These are phyloP conservation scores for Pichia occidentalis DNA, from an alignment of 805 yeast species.

Conservation along the genomic window DNA sequence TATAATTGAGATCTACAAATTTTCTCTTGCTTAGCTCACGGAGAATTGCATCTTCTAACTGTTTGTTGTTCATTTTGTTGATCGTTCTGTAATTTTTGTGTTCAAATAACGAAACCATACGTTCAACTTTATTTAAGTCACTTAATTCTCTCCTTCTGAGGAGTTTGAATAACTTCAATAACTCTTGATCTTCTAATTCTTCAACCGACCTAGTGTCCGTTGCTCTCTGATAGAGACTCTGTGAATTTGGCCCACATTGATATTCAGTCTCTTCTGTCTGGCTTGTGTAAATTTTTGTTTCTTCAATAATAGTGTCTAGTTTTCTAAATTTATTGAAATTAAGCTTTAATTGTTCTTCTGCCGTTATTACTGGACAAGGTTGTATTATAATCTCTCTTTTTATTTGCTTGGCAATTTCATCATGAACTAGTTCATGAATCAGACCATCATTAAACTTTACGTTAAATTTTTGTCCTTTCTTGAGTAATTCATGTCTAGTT, in stretches of 20 bases:
- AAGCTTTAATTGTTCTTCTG: constrained; percentile 11
- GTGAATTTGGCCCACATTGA: background rate
- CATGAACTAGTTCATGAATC: constrained; percentile 7
- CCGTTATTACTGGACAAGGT: constrained; percentile 1
- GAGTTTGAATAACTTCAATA: background rate
- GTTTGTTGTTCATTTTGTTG: constrained; percentile 8
- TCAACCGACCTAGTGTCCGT: constrained; percentile 8
- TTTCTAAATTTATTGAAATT: constrained; percentile 14
- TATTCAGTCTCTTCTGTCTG: background rate
- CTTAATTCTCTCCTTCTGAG: constrained; percentile 4
- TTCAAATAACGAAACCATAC: constrained; percentile 12
- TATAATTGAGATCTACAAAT: too few relatives aligned
- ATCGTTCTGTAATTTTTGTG: constrained; percentile 1
- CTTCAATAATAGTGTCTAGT: constrained; percentile 14
- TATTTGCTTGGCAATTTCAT: constrained; percentile 4
- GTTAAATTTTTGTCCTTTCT: constrained; percentile 9
- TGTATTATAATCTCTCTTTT: background rate
- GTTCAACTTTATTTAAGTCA: constrained; percentile 10
- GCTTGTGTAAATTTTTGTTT: background rate
- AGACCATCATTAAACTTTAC: constrained; percentile 13
- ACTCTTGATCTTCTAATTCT: constrained; percentile 2
- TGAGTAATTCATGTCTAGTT: constrained; percentile 3
- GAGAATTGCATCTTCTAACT: constrained; percentile 3
- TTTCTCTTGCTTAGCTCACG: constrained; percentile 10
- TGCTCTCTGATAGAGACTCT: constrained; percentile 1